phyloP scores from a whole-genome alignment of 208 protist genomes.

The Borovskyia barvae region DNA sequence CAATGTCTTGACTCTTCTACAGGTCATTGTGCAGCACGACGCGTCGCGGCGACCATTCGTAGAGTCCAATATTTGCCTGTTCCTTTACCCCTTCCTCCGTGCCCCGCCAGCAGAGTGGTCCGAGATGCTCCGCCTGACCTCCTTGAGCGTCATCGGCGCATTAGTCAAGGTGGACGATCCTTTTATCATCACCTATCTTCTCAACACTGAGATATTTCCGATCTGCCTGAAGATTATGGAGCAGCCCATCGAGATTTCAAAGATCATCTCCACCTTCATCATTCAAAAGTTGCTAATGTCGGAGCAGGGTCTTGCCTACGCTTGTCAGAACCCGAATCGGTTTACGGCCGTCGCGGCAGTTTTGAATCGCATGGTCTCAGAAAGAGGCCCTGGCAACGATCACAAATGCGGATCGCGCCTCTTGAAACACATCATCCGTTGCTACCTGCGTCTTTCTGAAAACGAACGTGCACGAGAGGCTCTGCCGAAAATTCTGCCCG shows the following conservation, averaged over 20 bases:
- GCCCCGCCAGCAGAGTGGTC: constrained; percentile 92
- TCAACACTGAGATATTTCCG: constrained; percentile 99
- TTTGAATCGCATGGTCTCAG: constrained; percentile 94
- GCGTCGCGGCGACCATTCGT: constrained; percentile 97
- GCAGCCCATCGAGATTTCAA: constrained; percentile 95
- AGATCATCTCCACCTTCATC: constrained; percentile 99
- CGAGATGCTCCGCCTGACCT: constrained; percentile 98
- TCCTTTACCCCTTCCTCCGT: constrained; percentile 99
- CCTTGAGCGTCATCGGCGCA: constrained; percentile 98
- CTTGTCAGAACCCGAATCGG: constrained; percentile 95
- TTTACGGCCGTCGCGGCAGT: constrained; percentile 95
- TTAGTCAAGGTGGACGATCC: constrained; percentile 94
- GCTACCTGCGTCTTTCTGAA: constrained; percentile 97
- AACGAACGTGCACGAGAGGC: constrained; percentile 86
- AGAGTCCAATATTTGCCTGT: constrained; percentile 98
- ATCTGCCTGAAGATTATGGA: constrained; percentile 99
- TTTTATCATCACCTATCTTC: constrained; percentile 96
- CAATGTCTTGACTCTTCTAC: constrained; percentile 98
- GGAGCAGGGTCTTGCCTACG: constrained; percentile 96
- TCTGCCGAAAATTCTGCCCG: constrained; percentile 72
- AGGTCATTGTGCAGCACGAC: constrained; percentile 97
- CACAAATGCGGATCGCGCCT: constrained; percentile 89
- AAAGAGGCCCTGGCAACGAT: constrained; percentile 61
- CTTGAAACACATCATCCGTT: constrained; percentile 98
- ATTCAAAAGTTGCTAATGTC: constrained; percentile 99